Conservation (phyloP, 139 green algal genomes). For the Picochlorum sp. region DNA sequence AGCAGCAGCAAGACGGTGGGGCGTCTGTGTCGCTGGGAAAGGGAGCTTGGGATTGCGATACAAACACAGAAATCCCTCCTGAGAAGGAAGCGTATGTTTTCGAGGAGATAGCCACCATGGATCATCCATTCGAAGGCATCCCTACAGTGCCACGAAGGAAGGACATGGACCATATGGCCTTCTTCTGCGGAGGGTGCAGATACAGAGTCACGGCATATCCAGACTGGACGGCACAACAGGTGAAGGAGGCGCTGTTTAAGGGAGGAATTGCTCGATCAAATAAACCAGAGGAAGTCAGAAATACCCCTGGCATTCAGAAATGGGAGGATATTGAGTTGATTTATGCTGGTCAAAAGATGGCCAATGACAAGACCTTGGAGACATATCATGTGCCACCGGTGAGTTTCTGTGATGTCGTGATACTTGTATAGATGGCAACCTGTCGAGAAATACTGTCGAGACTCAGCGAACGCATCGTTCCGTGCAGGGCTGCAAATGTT, state of each 20-base stretch:
- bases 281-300: slow-evolving; percentile 52
- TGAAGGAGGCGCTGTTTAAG: slow-evolving; percentile 76
- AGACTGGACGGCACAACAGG: slow-evolving; percentile 61
- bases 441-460: too few species aligned
- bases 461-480: neutral
- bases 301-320: slow-evolving; percentile 64
- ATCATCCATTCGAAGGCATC: slow-evolving; percentile 83
- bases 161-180: slow-evolving; percentile 76
- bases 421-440: neutral
- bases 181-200: slow-evolving; percentile 83
- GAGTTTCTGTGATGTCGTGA: neutral
- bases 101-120: slow-evolving; percentile 90
- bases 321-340: slow-evolving; percentile 74
- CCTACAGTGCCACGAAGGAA: slow-evolving; percentile 83
- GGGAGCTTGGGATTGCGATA: slow-evolving; percentile 90
- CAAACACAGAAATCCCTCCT: slow-evolving; percentile 64
- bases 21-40: slow-evolving; percentile 62
- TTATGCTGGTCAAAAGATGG: slow-evolving; percentile 76
- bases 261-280: slow-evolving; percentile 79
- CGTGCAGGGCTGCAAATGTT: slow-evolving; percentile 67
- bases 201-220: slow-evolving; percentile 73
- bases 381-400: slow-evolving; percentile 81
- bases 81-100: slow-evolving; percentile 91
- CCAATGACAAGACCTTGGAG: slow-evolving; percentile 45
- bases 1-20: slow-evolving; percentile 12